Conservation (phyloP, 495 filamentous ascomycete species). For the Jackrogersella multiformis region DNA sequence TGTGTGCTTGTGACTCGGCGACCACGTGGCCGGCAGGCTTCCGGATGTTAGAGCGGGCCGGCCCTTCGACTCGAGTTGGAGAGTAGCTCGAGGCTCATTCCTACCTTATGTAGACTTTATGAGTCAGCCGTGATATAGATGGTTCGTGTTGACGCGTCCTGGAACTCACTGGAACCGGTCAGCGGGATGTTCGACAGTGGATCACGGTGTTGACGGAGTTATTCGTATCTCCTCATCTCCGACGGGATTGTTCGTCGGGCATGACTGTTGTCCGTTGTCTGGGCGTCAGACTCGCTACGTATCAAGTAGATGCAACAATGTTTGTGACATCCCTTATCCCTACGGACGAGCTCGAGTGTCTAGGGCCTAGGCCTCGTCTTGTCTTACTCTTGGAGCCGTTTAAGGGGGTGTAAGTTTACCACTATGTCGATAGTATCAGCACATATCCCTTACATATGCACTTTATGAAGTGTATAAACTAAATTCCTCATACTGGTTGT, state of each 20-base stretch:
- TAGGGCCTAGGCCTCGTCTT: too few relatives aligned
- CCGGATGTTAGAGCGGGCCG: slow-evolving; percentile 28
- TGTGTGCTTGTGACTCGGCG: slow-evolving; percentile 7
- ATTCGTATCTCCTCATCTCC: slow-evolving; percentile 4
- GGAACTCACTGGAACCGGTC: background rate
- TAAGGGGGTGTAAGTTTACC: background rate
- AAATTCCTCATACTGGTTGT: background rate
- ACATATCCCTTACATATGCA: background rate
- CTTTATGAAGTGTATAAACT: background rate
- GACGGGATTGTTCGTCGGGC: background rate
- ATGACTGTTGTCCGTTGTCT: background rate
- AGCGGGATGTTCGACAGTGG: slow-evolving; percentile 5
- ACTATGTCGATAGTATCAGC: background rate
- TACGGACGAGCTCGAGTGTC: background rate
- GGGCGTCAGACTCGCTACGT: background rate
- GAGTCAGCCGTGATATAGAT: background rate
- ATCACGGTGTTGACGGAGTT: background rate
- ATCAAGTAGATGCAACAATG: background rate
- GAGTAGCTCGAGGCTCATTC: background rate
- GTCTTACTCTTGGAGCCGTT: background rate
- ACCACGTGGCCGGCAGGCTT: slow-evolving; percentile 16
- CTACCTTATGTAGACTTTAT: too few relatives aligned
- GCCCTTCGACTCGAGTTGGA: background rate
- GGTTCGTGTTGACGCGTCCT: slow-evolving; percentile 8
- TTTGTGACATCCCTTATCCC: background rate